phyloP scores from a whole-genome alignment of 345 rosid genomes.

The Populus tremula region DNA sequence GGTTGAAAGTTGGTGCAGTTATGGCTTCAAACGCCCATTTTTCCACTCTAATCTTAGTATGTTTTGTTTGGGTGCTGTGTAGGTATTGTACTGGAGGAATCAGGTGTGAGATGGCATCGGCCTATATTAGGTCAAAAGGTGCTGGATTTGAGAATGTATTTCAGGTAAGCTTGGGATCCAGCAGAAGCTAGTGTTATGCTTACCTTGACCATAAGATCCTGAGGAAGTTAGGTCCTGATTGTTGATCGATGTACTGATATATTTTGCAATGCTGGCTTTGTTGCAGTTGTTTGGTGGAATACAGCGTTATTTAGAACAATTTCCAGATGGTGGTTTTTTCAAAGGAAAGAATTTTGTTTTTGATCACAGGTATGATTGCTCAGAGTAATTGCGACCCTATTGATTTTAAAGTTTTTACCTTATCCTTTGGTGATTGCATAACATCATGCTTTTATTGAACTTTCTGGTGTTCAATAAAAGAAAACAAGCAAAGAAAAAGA shows the following conservation, averaged over 20 bases:
- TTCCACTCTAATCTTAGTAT: background rate
- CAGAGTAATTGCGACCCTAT: background rate
- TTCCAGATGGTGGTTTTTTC: constrained; percentile 84
- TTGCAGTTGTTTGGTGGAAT: constrained; percentile 93
- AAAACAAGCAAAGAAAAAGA: background rate
- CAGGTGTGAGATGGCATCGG: constrained; percentile 98
- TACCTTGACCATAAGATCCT: constrained; percentile 2
- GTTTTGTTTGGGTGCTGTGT: constrained; percentile 6
- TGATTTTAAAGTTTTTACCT: background rate
- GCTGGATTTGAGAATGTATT: constrained; percentile 77
- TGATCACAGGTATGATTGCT: constrained; percentile 69
- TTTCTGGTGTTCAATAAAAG: background rate
- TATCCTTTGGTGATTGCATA: background rate
- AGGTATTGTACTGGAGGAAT: constrained; percentile 99
- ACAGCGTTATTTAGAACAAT: constrained; percentile 88
- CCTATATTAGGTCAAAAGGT: constrained; percentile 88
- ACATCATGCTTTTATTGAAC: background rate
- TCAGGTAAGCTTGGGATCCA: constrained; percentile 48
- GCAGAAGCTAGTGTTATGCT: background rate
- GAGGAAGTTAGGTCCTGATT: constrained; percentile 1
- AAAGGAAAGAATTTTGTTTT: constrained; percentile 96
- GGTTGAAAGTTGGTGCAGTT: background rate
- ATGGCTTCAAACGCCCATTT: background rate
- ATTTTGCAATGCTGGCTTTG: constrained; percentile 16
- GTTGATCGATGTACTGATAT: constrained; percentile 7